Percentiles rank a stretch among this genome's conserved stretches.
Conservation (phyloP, 2,329 filamentous ascomycete genomes). For the Alternaria incomplexa region DNA sequence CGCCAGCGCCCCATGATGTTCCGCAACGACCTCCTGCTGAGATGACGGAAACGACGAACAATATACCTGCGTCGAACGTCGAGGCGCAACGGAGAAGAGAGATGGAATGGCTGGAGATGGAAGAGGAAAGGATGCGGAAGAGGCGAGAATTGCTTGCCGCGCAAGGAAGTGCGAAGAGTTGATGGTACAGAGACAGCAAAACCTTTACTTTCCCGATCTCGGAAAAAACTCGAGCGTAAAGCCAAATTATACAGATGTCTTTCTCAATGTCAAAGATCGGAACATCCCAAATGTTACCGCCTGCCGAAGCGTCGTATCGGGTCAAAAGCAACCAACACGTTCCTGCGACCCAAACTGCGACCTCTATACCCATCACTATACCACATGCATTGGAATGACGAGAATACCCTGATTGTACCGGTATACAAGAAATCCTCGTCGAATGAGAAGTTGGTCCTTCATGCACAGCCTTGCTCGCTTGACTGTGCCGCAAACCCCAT, state of each 20-base stretch:
- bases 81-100: constrained; percentile 10
- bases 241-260: no score
- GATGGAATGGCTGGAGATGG: constrained; percentile 14
- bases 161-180: neutral
- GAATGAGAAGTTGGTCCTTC: neutral
- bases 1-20: accelerated
- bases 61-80: neutral
- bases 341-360: neutral
- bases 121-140: constrained; percentile 9
- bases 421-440: neutral
- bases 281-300: no score
- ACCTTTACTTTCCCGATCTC: neutral
- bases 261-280: no score
- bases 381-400: neutral
- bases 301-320: neutral
- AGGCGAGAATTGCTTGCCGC: neutral
- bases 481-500: neutral
- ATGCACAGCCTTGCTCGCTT: neutral
- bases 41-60: neutral
- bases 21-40: neutral
- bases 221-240: no score
- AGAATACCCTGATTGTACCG: neutral
- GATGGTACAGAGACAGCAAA: neutral
- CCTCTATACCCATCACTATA: neutral
- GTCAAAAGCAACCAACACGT: neutral